phyloP scores from a whole-genome alignment of 768 basidiomycete genomes.

The Suillus placidus region DNA sequence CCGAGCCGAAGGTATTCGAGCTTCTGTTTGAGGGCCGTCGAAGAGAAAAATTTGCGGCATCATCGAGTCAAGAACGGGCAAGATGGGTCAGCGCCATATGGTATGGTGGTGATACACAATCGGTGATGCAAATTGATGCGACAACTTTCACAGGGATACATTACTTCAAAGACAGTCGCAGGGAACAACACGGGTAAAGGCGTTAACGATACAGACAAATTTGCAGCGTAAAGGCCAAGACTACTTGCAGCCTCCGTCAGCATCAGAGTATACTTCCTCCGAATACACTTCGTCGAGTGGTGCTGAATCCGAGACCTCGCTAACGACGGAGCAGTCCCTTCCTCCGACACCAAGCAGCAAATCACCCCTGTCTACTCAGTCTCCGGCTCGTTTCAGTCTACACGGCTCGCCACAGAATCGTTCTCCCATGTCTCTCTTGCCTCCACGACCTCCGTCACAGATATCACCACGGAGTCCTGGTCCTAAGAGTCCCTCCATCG shows the following conservation, averaged over 20 bases:
- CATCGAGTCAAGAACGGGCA: conserved; percentile 63
- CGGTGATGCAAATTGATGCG: neutral
- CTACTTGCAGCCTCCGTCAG: conserved; percentile 15
- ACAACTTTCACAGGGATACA: conserved; percentile 51
- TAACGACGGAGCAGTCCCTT: conserved; percentile 9
- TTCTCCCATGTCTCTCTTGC: conserved; percentile 23
- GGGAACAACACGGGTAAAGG: conserved; percentile 1
- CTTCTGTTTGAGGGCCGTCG: conserved; percentile 56
- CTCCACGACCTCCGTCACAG: conserved; percentile 29
- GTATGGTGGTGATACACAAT: conserved; percentile 38
- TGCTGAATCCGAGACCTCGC: conserved; percentile 13
- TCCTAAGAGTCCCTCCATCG: conserved; percentile 59
- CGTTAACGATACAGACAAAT: conserved; percentile 23
- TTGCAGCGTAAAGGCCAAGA: conserved; percentile 8
- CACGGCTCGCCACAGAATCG: neutral
- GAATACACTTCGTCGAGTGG: conserved; percentile 32
- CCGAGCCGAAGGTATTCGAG: conserved; percentile 62
- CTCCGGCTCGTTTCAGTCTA: conserved; percentile 10
- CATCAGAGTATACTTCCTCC: conserved; percentile 24
- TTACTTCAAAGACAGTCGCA: conserved; percentile 37
- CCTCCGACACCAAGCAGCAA: conserved; percentile 32
- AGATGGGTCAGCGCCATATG: conserved; percentile 78
- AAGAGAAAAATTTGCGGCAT: conserved; percentile 63
- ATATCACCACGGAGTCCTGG: conserved; percentile 26
- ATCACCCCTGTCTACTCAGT: conserved; percentile 24